These are phyloP conservation scores for Turnera subulata DNA, from an alignment of 345 rosid species.

Conservation along the genomic window DNA sequence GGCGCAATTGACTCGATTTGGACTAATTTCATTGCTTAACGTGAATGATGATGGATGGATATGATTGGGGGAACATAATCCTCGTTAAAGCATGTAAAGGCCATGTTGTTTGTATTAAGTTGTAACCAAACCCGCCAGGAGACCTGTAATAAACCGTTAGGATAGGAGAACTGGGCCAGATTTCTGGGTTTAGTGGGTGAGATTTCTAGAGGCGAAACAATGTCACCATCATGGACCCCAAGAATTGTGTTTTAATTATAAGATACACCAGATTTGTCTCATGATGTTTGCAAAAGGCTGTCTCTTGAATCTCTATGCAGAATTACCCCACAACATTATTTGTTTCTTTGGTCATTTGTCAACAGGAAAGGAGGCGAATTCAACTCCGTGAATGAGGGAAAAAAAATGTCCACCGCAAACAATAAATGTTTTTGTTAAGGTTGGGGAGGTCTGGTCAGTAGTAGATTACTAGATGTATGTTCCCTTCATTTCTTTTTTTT, in stretches of 20 bases:
- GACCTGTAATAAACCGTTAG: background rate
- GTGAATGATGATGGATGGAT: background rate
- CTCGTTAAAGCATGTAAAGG: background rate
- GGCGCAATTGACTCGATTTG: slow-evolving; percentile 26
- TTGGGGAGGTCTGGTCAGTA: too few relatives aligned
- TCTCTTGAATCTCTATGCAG: background rate
- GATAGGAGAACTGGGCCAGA: background rate
- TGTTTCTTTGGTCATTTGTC: too few relatives aligned
- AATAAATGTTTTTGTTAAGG: too few relatives aligned
- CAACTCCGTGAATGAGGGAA: slow-evolving; percentile 17
- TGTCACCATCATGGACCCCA: background rate
- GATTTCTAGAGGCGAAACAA: background rate
- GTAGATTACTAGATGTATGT: too few relatives aligned
- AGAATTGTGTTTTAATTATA: background rate
- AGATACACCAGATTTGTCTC: too few relatives aligned
- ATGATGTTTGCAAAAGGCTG: slow-evolving; percentile 1
- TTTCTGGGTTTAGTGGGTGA: background rate
- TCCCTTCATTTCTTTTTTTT: too few relatives aligned
- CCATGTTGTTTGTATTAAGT: too few relatives aligned
- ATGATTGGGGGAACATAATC: slow-evolving; percentile 1
- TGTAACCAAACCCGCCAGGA: too few relatives aligned
- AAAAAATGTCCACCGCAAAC: background rate
- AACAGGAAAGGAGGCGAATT: slow-evolving; percentile 3
- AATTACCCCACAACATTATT: slow-evolving; percentile 14
- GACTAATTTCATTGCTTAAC: background rate